Base-by-base conservation (phyloP, 78 protist species). In the Capsaspora owczarzaki region DNA sequence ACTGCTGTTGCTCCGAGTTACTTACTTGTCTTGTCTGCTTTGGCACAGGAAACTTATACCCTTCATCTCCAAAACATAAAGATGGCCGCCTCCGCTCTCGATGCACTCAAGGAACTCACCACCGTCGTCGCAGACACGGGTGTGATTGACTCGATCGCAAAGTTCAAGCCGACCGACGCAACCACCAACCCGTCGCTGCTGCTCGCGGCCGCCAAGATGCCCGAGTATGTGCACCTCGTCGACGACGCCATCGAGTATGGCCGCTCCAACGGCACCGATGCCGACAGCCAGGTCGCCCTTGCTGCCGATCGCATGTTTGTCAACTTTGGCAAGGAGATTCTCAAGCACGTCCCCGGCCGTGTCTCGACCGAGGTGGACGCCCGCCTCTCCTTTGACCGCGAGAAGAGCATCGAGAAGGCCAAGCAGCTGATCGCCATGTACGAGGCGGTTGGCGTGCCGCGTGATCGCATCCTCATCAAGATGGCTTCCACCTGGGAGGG, bases 401-500 rank as follows among this genome's bases (percentile, higher is more conserved):
- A 87, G 27, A 94, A 83, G 22, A 81, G 85, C 78, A 83, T 96
- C 16, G 88, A 76, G 63, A 94, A 94, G 89, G 99, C 94, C 16
- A 74, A 69, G n/a, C 79, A 82, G 53, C 33, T 92, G 74, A 92
- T 96, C 66, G 80, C 31, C 10, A 79, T 95, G 53, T 95, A 95
- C 94, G 82, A 92, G 75, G 94, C 41, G 19, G 90, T 85, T 25
- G 98, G 96, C 69, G 78, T 93, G 68, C 77, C 6, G 41, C 74
- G 70, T 47, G 91, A 92, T 14, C 88, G 98, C 38, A 85, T 96
- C 20, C 86, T 95, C 51, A 84, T 96, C 82, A 96, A 96, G 81
- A 51, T 96, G 20, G 97, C 98, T 8, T 86, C 96, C 33, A 96
- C 99, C 0, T 96, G 97, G 97, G 98, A 96, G 78, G 99, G 99